phyloP scores from a whole-genome alignment of 495 filamentous ascomycete genomes.

The Sphaerosporella brunnea region DNA sequence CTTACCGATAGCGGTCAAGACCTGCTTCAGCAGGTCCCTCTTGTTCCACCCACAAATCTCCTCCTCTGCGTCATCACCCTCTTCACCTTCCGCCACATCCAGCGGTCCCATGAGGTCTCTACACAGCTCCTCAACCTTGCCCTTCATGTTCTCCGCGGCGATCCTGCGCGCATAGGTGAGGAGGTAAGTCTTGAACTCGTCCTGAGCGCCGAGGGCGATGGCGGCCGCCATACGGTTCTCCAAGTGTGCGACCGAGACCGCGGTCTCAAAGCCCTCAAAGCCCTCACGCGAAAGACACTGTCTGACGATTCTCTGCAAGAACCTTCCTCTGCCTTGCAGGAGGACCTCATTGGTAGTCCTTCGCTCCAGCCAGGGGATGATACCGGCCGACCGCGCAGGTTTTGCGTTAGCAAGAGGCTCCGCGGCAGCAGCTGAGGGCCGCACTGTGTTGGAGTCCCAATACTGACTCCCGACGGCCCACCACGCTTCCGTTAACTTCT shows the following conservation, averaged over 20 bases:
- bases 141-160: slow-evolving; percentile 67
- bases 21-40: slow-evolving; percentile 67
- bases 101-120: slow-evolving; percentile 54
- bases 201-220: slow-evolving; percentile 61
- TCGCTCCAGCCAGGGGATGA: slow-evolving; percentile 81
- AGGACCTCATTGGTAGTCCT: slow-evolving; percentile 85
- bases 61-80: slow-evolving; percentile 30
- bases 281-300: slow-evolving; percentile 66
- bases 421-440: slow-evolving; percentile 49
- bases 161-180: slow-evolving; percentile 94
- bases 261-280: slow-evolving; percentile 79
- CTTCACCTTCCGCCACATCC: slow-evolving; percentile 31
- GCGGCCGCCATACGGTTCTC: slow-evolving; percentile 90
- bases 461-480: slow-evolving; percentile 97
- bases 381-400: slow-evolving; percentile 65
- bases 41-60: slow-evolving; percentile 79
- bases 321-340: slow-evolving; percentile 76
- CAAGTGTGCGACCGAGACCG: slow-evolving; percentile 80
- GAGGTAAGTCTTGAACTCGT: slow-evolving; percentile 79
- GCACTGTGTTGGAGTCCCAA: slow-evolving; percentile 72
- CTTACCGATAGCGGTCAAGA: slow-evolving; percentile 83
- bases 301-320: slow-evolving; percentile 78
- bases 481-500: slow-evolving; percentile 84
- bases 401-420: slow-evolving; percentile 26
- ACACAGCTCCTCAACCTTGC: slow-evolving; percentile 82